Base-by-base conservation (phyloP, 805 yeast genomes). In the Debaryomyces castellii region DNA sequence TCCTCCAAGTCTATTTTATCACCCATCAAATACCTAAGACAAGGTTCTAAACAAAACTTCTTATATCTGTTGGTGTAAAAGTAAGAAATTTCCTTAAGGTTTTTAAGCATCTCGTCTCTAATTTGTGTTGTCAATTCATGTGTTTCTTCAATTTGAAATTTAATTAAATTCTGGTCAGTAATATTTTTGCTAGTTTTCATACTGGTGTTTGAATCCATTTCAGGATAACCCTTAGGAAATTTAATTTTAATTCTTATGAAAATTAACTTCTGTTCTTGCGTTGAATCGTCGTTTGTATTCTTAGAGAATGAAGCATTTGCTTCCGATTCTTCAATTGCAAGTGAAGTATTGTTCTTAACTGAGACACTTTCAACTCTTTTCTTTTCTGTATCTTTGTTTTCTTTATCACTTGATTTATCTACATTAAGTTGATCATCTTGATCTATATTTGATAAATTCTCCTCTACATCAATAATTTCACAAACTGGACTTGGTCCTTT, bases 161-260 rank as follows among this genome's bases (percentile, higher is more conserved):
- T 62, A 8, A 71, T 57, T 25, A 48, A 44, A 40, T 60, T 60
- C 5, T 51, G 51, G 37, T 58, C 63, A 24, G 55, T 60, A 4
- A 51, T 48, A 40, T 51, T 54, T 12, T 43, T 51, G 8, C 56
- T 40, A 37, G 50, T 22, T 22, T 22, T 54, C 33, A 57, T 58
- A 8, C 43, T 16, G 3, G 39, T 24, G 2, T 51, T 27, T 12
- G 10, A 40, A 22, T 76, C 76, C 8, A 74, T 65, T 2, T 66
- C 67, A 0, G 99, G 98, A 58, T 94, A 94, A 1, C 66, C 69
- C 20, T 73, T 62, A 0, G 97, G 96, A 52, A 91, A 85, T 23
- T 71, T 69, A n/a, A 89, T 74, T 35, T 77, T 81, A 7, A 89
- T 71, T 47, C 97, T 67, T 33, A 94, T 66, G 57, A 89, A 89